phyloP scores from a whole-genome alignment of 306 rosid genomes.

The Arachis stenosperma region DNA sequence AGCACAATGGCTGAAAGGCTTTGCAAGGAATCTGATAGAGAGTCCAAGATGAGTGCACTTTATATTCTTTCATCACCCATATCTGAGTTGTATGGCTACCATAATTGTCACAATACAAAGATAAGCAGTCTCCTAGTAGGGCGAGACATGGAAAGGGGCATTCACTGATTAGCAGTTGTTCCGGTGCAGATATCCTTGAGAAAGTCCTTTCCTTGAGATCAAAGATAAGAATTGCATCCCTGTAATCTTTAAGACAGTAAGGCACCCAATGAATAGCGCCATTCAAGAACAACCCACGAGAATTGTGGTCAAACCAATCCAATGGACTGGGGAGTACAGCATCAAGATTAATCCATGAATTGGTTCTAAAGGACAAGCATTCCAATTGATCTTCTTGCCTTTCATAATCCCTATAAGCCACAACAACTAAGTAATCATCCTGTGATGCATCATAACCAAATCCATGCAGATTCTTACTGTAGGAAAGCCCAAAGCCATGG shows the following conservation, averaged over 20 bases:
- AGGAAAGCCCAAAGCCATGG: too few relatives aligned
- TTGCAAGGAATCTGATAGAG: background rate
- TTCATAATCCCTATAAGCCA: background rate
- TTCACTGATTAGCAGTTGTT: accelerated
- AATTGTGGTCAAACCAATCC: accelerated
- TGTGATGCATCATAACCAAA: background rate
- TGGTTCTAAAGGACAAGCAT: background rate
- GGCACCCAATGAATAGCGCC: background rate
- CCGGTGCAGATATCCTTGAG: background rate
- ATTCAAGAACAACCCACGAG: background rate
- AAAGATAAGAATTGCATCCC: background rate
- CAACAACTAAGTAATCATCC: background rate
- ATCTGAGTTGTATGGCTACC: background rate
- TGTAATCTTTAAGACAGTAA: background rate
- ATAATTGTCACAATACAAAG: background rate
- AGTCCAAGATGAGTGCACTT: background rate
- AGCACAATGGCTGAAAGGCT: background rate
- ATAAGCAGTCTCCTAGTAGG: background rate
- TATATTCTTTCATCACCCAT: background rate
- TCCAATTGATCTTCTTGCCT: background rate
- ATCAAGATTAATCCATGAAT: background rate
- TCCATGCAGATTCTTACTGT: too few relatives aligned
- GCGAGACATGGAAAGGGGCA: too few relatives aligned
- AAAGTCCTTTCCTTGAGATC: background rate
- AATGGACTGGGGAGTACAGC: background rate